Base-by-base conservation (phyloP, 2,329 filamentous ascomycete genomes). In the Macroventuria anomochaeta region DNA sequence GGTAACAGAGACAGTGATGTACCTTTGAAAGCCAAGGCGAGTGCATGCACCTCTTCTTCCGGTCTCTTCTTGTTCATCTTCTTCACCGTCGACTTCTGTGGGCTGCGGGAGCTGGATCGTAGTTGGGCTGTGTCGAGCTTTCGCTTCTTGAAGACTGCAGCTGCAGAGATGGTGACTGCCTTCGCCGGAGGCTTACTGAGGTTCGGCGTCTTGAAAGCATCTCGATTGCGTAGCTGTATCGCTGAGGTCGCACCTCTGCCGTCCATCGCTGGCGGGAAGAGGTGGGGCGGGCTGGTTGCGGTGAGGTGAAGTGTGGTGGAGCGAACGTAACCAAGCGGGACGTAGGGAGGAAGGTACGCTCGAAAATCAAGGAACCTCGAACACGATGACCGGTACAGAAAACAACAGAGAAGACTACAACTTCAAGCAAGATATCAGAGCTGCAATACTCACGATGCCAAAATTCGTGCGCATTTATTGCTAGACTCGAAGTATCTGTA, bases 21-120 rank as follows among this genome's bases (percentile, higher is more conserved):
- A 69, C 73, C 64, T 53, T 65, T 68, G 58, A 73, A 75, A 2
- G 48, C 56, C 8, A 61, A 28, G 25, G 60, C 64, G 7, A 75
- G 57, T 2, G 68, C 62, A 46, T 73, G 68, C 33, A 52, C 39
- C 6, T 44, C 40, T 20, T 44, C 34, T 18, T 29, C 20, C 11
- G 53, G 50, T 7, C 43, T 33, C 7, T 40, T 59, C 44, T 47
- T 58, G 17, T 26, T 48, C 1, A 29, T 38, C 13, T 10, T 43
- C 5, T 39, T 55, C 29, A n/a, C n/a, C 13, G 13, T 46, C 17
- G 37, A 15, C 21, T 60, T 63, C 29, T 50, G 46, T 32, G 50
- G 53, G 13, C 43, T 59, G 21, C 32, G 58, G 12, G 50, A 37
- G 46, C 50, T 59, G 11, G 49, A 49, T 5, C 23, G 41, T 11